phyloP scores from a whole-genome alignment of 352 stramenopile genomes.

The Blastocystis sp. region DNA sequence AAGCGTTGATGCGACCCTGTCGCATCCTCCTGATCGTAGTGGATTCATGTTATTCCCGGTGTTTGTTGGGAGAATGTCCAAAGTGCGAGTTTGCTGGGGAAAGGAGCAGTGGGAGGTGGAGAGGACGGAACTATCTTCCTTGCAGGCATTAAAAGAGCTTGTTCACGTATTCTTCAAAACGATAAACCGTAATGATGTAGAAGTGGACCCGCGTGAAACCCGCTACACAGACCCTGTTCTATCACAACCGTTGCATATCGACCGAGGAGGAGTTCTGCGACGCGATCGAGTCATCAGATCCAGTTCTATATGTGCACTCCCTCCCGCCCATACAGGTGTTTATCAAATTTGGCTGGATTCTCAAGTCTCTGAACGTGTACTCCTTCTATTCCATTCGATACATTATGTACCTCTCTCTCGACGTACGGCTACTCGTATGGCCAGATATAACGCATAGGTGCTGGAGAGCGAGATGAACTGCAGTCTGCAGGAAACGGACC shows the following conservation, averaged over 20 bases:
- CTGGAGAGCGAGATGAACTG: conserved; percentile 19
- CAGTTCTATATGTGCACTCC: conserved; percentile 41
- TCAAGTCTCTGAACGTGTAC: conserved; percentile 35
- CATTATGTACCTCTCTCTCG: conserved; percentile 14
- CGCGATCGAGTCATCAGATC: conserved; percentile 24
- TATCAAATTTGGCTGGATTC: conserved; percentile 53
- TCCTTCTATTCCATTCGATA: conserved; percentile 53
- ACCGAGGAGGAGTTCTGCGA: conserved; percentile 6
- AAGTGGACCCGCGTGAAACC: too few species aligned
- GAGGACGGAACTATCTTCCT: too few species aligned
- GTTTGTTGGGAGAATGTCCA: neutral
- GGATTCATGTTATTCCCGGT: neutral
- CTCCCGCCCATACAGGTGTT: conserved; percentile 3
- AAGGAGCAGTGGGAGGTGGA: neutral
- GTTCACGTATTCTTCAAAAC: too few species aligned
- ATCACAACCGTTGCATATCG: neutral
- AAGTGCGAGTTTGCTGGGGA: neutral
- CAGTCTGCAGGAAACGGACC: neutral
- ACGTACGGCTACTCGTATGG: neutral
- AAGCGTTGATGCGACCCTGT: conserved; percentile 75
- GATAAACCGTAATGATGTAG: too few species aligned
- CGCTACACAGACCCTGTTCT: too few species aligned
- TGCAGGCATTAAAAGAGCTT: too few species aligned
- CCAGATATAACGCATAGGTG: neutral
- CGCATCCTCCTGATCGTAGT: conserved; percentile 4